These are phyloP conservation scores for Hemileccinum rubropunctum DNA, from an alignment of 768 basidiomycete genomes.

Conservation along the genomic window DNA sequence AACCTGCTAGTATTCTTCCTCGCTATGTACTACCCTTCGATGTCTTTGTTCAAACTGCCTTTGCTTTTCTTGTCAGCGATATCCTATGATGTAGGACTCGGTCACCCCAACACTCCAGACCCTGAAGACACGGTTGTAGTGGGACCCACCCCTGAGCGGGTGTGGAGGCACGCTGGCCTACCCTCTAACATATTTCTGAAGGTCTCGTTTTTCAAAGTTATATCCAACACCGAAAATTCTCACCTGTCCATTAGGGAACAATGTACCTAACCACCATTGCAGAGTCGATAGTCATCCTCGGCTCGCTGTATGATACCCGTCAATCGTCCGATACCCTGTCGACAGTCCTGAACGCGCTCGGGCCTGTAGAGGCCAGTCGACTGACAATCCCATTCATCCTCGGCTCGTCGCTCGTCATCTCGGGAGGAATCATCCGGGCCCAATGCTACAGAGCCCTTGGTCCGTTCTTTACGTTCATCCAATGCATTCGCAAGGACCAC, in stretches of 20 bases:
- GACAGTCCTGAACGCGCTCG: conserved; percentile 4
- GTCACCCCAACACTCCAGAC: neutral
- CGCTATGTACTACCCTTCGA: neutral
- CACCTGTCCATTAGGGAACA: neutral
- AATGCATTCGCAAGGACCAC: conserved; percentile 19
- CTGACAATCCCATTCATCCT: conserved; percentile 4
- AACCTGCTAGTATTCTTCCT: neutral
- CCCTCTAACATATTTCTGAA: neutral
- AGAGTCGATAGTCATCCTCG: conserved; percentile 1
- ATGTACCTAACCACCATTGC: neutral
- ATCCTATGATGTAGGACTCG: conserved; percentile 5
- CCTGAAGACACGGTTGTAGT: conserved; percentile 7
- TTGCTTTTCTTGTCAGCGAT: conserved; percentile 7
- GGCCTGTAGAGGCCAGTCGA: conserved; percentile 5
- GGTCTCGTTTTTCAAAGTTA: neutral
- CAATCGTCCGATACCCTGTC: neutral
- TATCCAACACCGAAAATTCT: neutral
- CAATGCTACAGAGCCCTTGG: conserved; percentile 18
- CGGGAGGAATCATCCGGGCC: conserved; percentile 4
- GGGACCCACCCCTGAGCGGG: neutral
- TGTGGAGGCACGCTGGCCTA: conserved; percentile 1
- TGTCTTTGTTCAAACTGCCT: conserved; percentile 8
- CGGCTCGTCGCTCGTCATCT: conserved; percentile 3
- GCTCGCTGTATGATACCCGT: neutral
- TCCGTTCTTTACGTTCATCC: conserved; percentile 16